phyloP scores from a whole-genome alignment of 2,329 filamentous ascomycete species.

The Xylaria sp. region DNA sequence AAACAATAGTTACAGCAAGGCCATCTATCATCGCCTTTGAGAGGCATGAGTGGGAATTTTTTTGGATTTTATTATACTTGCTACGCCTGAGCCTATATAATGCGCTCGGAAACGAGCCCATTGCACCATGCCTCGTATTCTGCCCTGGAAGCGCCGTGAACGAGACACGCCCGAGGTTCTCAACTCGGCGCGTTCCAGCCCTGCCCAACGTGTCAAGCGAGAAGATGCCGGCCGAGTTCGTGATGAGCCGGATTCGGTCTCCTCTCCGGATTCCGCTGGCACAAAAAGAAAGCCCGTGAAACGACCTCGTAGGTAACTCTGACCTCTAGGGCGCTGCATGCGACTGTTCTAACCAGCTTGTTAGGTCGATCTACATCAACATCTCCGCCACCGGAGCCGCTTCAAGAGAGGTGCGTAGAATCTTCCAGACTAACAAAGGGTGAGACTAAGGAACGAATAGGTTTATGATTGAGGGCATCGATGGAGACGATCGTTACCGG shows the following conservation, averaged over 20 bases:
- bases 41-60: too few species aligned
- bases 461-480: slow-evolving; percentile 72
- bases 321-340: neutral
- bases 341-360: slow-evolving; percentile 17
- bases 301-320: slow-evolving; percentile 26
- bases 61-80: neutral
- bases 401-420: slow-evolving; percentile 57
- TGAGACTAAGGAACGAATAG: slow-evolving; percentile 51
- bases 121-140: slow-evolving; percentile 59
- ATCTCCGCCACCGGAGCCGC: slow-evolving; percentile 63
- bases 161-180: slow-evolving; percentile 25
- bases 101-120: slow-evolving; percentile 1
- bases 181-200: slow-evolving; percentile 34
- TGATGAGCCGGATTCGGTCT: slow-evolving; percentile 20
- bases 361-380: slow-evolving; percentile 58
- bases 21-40: too few species aligned
- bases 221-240: slow-evolving; percentile 26
- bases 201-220: slow-evolving; percentile 33
- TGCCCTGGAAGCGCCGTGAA: slow-evolving; percentile 61
- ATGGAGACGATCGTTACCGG: slow-evolving; percentile 77
- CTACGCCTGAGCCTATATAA: slow-evolving; percentile 4
- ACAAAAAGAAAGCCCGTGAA: slow-evolving; percentile 28
- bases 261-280: slow-evolving; percentile 29
- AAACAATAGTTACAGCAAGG: too few species aligned
- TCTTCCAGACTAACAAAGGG: neutral